Conservation (phyloP, 805 yeast genomes). For the Wickerhamomyces queroliae region DNA sequence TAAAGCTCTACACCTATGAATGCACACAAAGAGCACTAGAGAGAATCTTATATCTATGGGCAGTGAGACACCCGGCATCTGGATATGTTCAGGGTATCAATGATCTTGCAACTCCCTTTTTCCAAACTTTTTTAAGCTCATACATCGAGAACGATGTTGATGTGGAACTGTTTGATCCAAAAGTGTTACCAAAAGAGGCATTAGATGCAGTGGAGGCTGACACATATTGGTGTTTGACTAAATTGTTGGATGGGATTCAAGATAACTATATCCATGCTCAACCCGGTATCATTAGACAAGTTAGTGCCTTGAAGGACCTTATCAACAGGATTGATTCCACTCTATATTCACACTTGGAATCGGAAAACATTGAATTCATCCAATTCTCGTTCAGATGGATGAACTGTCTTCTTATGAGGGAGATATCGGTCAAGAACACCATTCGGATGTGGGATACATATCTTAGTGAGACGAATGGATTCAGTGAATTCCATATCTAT, state of each 20-base stretch:
- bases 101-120: conserved; percentile 90
- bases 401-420: conserved; percentile 97
- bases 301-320: conserved; percentile 68
- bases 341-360: conserved; percentile 66
- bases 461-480: conserved; percentile 68
- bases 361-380: conserved; percentile 86
- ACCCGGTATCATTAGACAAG: conserved; percentile 94
- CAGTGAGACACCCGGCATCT: conserved; percentile 93
- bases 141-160: conserved; percentile 46
- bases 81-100: conserved; percentile 98
- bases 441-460: conserved; percentile 99
- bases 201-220: conserved; percentile 83
- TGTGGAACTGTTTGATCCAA: conserved; percentile 60
- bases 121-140: conserved; percentile 72
- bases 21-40: conserved; percentile 77
- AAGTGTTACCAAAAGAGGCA: conserved; percentile 49
- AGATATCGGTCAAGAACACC: conserved; percentile 68
- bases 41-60: conserved; percentile 85
- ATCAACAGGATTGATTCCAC: conserved; percentile 75
- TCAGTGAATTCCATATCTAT: conserved; percentile 89
- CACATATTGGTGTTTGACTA: conserved; percentile 93
- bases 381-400: conserved; percentile 98
- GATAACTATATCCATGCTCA: conserved; percentile 98
- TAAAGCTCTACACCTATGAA: conserved; percentile 61
- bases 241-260: conserved; percentile 88